These are phyloP conservation scores for Trichosporon inkin DNA, from an alignment of 1,284 basidiomycete species.

Conservation along the genomic window DNA sequence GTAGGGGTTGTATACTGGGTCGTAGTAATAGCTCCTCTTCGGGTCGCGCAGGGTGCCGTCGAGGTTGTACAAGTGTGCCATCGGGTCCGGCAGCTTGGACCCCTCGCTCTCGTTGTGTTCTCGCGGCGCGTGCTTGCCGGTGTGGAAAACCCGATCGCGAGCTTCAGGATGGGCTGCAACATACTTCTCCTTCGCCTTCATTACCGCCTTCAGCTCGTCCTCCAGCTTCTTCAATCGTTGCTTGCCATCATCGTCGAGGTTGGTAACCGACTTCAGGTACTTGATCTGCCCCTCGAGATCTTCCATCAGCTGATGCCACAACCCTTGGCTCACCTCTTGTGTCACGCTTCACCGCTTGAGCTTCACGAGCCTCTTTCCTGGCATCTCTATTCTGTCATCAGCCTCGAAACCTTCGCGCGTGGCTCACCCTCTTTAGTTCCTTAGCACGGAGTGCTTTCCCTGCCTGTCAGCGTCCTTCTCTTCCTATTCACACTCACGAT, in stretches of 20 bases:
- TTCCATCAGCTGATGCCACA: slow-evolving; percentile 13
- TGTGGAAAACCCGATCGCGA: slow-evolving; percentile 63
- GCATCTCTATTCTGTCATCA: slow-evolving; percentile 70
- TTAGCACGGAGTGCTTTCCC: slow-evolving; percentile 83
- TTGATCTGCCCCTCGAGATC: slow-evolving; percentile 48
- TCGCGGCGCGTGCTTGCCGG: slow-evolving; percentile 51
- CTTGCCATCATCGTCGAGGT: slow-evolving; percentile 36
- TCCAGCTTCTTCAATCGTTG: slow-evolving; percentile 57
- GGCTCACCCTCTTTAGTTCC: slow-evolving; percentile 80
- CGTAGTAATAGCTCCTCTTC: slow-evolving; percentile 86
- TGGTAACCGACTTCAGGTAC: slow-evolving; percentile 30
- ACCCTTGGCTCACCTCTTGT: slow-evolving; percentile 59
- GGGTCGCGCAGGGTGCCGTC: slow-evolving; percentile 77
- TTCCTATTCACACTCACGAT: slow-evolving; percentile 53
- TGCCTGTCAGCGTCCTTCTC: slow-evolving; percentile 36
- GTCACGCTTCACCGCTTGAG: slow-evolving; percentile 80
- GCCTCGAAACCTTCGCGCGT: not conserved
- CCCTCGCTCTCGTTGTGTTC: slow-evolving; percentile 45
- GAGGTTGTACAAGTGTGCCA: slow-evolving; percentile 62
- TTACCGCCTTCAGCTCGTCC: slow-evolving; percentile 70
- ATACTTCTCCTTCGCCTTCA: slow-evolving; percentile 81
- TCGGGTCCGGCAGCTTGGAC: slow-evolving; percentile 20
- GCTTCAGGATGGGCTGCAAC: slow-evolving; percentile 86
- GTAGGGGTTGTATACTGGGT: slow-evolving; percentile 86
- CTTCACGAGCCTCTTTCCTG: slow-evolving; percentile 70